Evolutionary conservation across 139 green algal species (phyloP).

Genomic region (Marvania coccoides): DNA sequence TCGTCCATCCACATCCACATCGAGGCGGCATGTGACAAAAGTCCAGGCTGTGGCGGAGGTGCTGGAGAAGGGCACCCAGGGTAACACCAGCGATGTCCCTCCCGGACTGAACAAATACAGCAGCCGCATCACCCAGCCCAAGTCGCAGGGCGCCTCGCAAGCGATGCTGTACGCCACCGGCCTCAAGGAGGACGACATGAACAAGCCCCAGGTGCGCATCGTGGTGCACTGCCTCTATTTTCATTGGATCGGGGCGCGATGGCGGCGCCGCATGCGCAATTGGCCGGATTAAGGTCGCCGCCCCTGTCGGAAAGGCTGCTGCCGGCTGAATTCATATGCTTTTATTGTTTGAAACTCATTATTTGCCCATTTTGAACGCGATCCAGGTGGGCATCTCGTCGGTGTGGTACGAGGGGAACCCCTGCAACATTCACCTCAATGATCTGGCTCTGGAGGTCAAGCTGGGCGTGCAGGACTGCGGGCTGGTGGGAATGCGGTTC

Average conservation of each 20-base stretch:
- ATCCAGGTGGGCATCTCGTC: slow-evolving; percentile 85
- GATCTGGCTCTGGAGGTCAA: slow-evolving; percentile 89
- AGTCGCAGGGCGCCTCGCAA: slow-evolving; percentile 93
- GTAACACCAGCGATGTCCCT: background rate
- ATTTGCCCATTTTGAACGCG: background rate
- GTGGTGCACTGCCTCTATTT: background rate
- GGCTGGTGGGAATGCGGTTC: slow-evolving; percentile 89
- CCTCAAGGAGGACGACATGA: slow-evolving; percentile 87
- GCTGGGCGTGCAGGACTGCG: slow-evolving; percentile 69
- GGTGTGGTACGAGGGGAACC: slow-evolving; percentile 98
- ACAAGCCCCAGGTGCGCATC: slow-evolving; percentile 79
- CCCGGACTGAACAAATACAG: slow-evolving; percentile 91
- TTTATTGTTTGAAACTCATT: background rate
- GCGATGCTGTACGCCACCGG: slow-evolving; percentile 98
- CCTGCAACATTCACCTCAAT: slow-evolving; percentile 99
- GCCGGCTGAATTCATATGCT: background rate
- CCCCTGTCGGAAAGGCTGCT: too few relatives aligned
- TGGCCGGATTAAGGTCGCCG: too few relatives aligned
- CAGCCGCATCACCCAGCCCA: slow-evolving; percentile 89
- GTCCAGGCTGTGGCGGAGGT: slow-evolving; percentile 1
- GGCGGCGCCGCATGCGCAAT: too few relatives aligned
- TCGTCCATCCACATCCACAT: too few relatives aligned
- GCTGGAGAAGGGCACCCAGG: background rate
- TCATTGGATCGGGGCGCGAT: background rate
- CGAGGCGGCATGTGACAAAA: too few relatives aligned